These are phyloP conservation scores for Pleurotus tuber-regium DNA, from an alignment of 768 basidiomycete species.

Conservation along the genomic window DNA sequence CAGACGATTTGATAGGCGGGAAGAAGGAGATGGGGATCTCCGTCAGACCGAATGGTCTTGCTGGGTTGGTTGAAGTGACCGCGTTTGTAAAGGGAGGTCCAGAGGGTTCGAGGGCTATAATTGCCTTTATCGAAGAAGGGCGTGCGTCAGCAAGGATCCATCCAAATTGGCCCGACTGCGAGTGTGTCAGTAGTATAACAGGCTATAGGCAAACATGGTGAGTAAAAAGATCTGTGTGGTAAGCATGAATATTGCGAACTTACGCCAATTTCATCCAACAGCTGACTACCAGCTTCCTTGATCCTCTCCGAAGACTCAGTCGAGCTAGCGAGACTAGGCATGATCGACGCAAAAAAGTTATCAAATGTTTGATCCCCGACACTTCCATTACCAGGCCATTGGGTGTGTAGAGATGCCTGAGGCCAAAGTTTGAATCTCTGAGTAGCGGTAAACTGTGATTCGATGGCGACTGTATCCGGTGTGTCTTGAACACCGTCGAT, in stretches of 20 bases:
- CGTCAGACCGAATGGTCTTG: constrained; percentile 45
- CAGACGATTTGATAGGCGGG: constrained; percentile 38
- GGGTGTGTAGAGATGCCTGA: constrained; percentile 39
- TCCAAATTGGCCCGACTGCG: constrained; percentile 46
- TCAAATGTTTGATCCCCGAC: constrained; percentile 44
- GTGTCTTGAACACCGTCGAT: constrained; percentile 24
- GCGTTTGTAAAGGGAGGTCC: constrained; percentile 48
- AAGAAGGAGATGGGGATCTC: constrained; percentile 42
- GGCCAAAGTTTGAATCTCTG: constrained; percentile 31
- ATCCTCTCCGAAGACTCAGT: constrained; percentile 36
- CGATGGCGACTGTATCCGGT: constrained; percentile 20
- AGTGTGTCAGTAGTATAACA: constrained; percentile 47
- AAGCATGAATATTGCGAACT: constrained; percentile 17
- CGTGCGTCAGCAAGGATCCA: constrained; percentile 49
- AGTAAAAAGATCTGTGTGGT: no score
- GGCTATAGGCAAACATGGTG: no score
- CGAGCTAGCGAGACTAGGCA: constrained; percentile 38
- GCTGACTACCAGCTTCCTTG: constrained; percentile 34
- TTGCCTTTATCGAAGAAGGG: constrained; percentile 41
- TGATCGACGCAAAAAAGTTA: constrained; percentile 40
- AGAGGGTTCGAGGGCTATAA: constrained; percentile 48
- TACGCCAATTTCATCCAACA: constrained; percentile 49
- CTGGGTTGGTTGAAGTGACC: constrained; percentile 32
- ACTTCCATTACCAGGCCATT: constrained; percentile 53
- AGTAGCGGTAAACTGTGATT: constrained; percentile 33